Base-by-base conservation (phyloP, 2,329 filamentous ascomycete species). In the Aspergillus sp. region DNA sequence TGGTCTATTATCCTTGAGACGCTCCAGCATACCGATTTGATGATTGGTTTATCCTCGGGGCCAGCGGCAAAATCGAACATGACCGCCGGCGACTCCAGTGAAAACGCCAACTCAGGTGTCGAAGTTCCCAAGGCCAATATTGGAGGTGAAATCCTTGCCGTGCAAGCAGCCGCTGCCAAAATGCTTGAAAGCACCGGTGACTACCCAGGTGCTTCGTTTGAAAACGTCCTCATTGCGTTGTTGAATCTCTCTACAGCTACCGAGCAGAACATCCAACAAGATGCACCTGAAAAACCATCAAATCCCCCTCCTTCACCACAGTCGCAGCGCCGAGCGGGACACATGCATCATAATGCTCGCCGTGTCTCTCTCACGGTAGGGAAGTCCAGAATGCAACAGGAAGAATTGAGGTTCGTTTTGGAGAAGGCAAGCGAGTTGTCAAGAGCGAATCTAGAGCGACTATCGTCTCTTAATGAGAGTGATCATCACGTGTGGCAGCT, bases 1-100 rank as follows among this genome's bases (percentile, higher is more conserved):
- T 98, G 93, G 84, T 79, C 78, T 1, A 96, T 98, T 36, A 70
- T 98, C 11, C 71, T 98, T 1, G 88, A 93, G 50, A 93, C 88
- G 0, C 64, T 98, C 5, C 86, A 95, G 50, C 85, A 95, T 56
- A 88, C 89, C 2, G 91, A 96, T 48, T 78, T 93, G 41, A 79
- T 96, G 3, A 71, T 95, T 15, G 82, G 55, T 10, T 45, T 53
- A 28, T 55, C 55, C 3, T 49, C 54, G 10, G 45, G 53, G 26
- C 55, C 55, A 4, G 48, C 53, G 4, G 48, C 47, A 32, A 60
- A 57, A 29, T 50, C 44, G 39, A 50, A 45, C 32, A 35, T 37
- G n/a, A 35, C 48, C 11, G 32, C 42, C 2, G 48, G 40, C 33
- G 52, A 47, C 24, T 40, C 43, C n/a, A 50, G 35, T 2, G 58